Evolutionary conservation across 768 basidiomycete genomes (phyloP), one percentile per base, ranked within the genome.

Genomic region (Tulasnella sp.): DNA sequence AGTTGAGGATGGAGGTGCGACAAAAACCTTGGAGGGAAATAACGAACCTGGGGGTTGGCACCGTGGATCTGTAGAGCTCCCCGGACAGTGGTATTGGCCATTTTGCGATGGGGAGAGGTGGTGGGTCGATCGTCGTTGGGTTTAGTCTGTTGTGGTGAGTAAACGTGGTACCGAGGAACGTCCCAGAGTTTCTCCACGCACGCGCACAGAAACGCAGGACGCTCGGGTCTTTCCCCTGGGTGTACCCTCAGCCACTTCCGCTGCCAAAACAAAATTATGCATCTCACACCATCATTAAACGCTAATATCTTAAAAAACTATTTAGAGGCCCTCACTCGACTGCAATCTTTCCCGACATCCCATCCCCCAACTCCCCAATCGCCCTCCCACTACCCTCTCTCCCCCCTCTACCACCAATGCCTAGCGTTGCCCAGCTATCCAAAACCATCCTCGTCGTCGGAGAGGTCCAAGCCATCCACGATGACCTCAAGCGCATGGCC

Each of bases 1-100:
- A 76, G 74, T 75, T 78, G 76, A 39, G 22, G 70, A 77, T 68
- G 78, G 44, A n/a, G 44, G 67, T 41, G 67, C 39, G 67, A 59
- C 52, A 59, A 29, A 59, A 59, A 26, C 14, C 52, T 3, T 14
- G 32, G 52, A 12, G 29, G 71, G 44, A n/a, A 64, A 63, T 1
- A 8, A 41, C 71, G 32, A 14, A 95, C 95, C 86, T 98, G 95
- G 12, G 95, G 95, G 81, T 98, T 98, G 77, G 94, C 91, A 67
- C 96, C 96, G 78, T 98, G 96, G 76, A 98, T 90, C n/a, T 93
- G 87, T 59, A 84, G 83, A 26, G 95, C 94, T 32, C 94, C 94
- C 68, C 85, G 84, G 73, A 94, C 84, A n/a, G 95, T 95, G 36
- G 93, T 94, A 79, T 95, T 96, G 59, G 94, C 93, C 94, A 97